phyloP scores from a whole-genome alignment of 805 yeast species.

The Maudiozyma saulgeensis region DNA sequence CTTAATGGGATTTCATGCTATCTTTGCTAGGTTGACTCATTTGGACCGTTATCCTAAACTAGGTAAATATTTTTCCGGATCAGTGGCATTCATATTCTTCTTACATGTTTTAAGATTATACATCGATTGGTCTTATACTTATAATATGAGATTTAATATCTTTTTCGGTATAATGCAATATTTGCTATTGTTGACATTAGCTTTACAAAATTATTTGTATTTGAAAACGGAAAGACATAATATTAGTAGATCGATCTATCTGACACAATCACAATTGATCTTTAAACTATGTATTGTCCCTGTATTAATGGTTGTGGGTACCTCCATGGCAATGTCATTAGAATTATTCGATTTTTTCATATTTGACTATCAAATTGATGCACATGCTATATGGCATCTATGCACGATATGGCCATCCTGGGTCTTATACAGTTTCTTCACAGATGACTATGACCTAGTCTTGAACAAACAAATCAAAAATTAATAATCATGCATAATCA shows the following conservation, averaged over 20 bases:
- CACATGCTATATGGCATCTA: conserved; percentile 91
- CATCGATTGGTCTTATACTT: conserved; percentile 79
- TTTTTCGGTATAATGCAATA: conserved; percentile 71
- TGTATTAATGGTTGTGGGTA: conserved; percentile 39
- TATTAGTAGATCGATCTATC: background rate
- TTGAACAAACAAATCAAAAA: background rate
- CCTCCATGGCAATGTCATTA: conserved; percentile 71
- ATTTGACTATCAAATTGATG: conserved; percentile 60
- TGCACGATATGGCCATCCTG: conserved; percentile 76
- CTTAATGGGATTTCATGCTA: conserved; percentile 64
- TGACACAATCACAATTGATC: conserved; percentile 5
- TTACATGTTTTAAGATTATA: conserved; percentile 59
- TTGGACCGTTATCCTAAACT: conserved; percentile 36
- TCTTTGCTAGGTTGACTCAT: conserved; percentile 50
- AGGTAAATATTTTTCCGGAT: conserved; percentile 31
- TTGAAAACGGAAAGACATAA: background rate
- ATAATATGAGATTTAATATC: conserved; percentile 88
- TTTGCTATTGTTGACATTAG: conserved; percentile 28
- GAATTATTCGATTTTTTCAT: conserved; percentile 88
- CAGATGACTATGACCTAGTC: conserved; percentile 31
- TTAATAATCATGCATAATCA: no score
- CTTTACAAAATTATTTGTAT: conserved; percentile 24
- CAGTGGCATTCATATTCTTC: conserved; percentile 43
- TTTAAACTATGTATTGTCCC: conserved; percentile 37
- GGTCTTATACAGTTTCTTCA: conserved; percentile 58